Evolutionary conservation across 208 protist species (phyloP), one percentile per base, ranked within the genome.

Genomic region (Leishmania turanica): DNA sequence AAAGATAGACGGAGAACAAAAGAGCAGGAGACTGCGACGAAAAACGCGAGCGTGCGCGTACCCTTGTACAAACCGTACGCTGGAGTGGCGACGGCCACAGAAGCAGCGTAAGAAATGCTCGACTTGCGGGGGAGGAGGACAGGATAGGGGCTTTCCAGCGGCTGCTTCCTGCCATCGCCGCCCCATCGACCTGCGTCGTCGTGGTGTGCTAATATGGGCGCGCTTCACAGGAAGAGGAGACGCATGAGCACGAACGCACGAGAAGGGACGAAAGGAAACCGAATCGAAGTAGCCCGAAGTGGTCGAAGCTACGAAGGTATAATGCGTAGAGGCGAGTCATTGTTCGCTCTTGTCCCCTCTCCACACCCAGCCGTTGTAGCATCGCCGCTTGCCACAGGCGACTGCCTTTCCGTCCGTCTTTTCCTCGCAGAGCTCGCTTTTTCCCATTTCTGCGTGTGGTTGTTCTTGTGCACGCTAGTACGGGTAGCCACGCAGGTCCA

Each of bases 401-500:
- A 51, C 17, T 45, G 19, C 19, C 27, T 34, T 70, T 70, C 0
- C 40, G 7, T 70, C 21, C 24, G 49, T 72, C 37, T 72, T 11
- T 5, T 72, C 68, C 49, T 53, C 42, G 27, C 68, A 34, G n/a
- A 72, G 15, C 24, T 27, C 71, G 8, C 17, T 31, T 37, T 54
- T 74, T 72, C 42, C 27, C 42, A 9, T 7, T 37, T 19, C 42
- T 73, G 17, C 37, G 17, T 15, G 24, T 47, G 34, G 45, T 7
- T 40, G 49, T 27, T 31, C 15, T 24, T 45, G 34, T 3, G 53
- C n/a, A 27, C 6, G 7, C 81, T 91, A 95, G 84, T 94, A 96
- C 3, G 92, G 83, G 78, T 95, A 98, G 24, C 90, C 84, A 34
- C 88, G 89, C 51, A 99, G 92, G 87, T 99, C 97, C 84, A 98